Base-by-base conservation (phyloP, 768 basidiomycete species). In the Naganishia onofrii region DNA sequence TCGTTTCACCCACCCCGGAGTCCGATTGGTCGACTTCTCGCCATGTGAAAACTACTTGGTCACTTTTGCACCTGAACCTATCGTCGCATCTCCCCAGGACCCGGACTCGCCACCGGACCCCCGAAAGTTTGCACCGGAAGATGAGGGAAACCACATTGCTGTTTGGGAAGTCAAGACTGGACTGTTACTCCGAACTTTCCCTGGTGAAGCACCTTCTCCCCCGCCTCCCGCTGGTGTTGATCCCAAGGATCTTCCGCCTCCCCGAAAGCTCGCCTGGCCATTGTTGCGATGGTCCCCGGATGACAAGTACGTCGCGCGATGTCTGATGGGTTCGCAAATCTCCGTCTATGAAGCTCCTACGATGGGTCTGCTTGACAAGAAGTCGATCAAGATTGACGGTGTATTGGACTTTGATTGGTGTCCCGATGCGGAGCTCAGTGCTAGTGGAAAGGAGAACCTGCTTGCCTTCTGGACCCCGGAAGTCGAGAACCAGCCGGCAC, bases 361-460 rank as follows among this genome's bases (percentile, higher is more conserved):
- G 67, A 95, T 99, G 93, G 88, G 88, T 76, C 84, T 99, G 67
- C 87, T 97, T 70, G 94, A 91, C 74, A 97, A 95, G 84, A 99
- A 97, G 84, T 91, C 90, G 75, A 83, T 98, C 81, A 99, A 97
- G 83, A 91, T 98, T 55, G 94, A 98, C 74, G 95, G 95, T 26
- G 93, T 99, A 53, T 85, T 92, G 74, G 95, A 98, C 82, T 98
- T 98, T 80, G 96, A 97, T 82, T 99, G 96, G 96, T 92, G 92
- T 75, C 96, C 96, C 42, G 94, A 96, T 75, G 90, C 87, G 80
- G 95, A 97, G 74, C 82, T 82, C 34, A 87, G 87, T 69, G 86
- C 85, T 71, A 85, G 84, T 51, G 83, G 73, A 32, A 85, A 87
- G 77, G 93, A 97, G 82, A 96, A 94, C 81, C 91, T 93, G 88